Evolutionary conservation across 805 yeast species (phyloP).

Genomic region (Lachancea sp.): DNA sequence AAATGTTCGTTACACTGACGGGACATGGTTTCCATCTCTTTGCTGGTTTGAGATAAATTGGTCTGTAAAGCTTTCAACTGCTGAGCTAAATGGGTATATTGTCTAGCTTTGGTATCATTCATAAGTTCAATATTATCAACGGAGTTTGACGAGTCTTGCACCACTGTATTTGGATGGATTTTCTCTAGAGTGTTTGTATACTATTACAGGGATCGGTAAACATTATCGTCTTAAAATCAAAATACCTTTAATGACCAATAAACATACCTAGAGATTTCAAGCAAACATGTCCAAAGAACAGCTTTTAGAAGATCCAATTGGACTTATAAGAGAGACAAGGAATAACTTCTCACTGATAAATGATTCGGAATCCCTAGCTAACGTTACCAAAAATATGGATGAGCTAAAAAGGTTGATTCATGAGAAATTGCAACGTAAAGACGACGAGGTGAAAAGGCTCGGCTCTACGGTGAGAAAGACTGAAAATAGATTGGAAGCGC

Average conservation of each 20-base stretch:
- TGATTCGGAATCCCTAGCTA: constrained; percentile 5
- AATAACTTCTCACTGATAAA: constrained; percentile 22
- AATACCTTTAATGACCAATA: too few species aligned
- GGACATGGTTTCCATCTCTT: constrained; percentile 27
- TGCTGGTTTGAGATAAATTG: constrained; percentile 24
- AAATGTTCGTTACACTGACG: constrained; percentile 28
- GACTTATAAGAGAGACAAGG: constrained; percentile 21
- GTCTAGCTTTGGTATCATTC: constrained; percentile 27
- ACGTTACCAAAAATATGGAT: constrained; percentile 3
- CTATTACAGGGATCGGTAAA: too few species aligned
- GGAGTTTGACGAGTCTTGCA: neutral
- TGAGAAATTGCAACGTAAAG: constrained; percentile 3
- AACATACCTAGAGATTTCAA: neutral
- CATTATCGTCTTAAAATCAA: too few species aligned
- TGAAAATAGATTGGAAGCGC: constrained; percentile 2
- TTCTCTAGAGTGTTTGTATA: too few species aligned
- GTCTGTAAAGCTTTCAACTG: constrained; percentile 25
- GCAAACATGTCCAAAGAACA: constrained; percentile 13
- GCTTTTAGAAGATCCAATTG: constrained; percentile 21
- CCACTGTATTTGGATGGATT: too few species aligned
- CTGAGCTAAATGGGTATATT: constrained; percentile 28
- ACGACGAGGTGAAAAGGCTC: constrained; percentile 2
- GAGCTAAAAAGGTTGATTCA: constrained; percentile 5
- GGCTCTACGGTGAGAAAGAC: constrained; percentile 2
- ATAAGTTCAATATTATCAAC: constrained; percentile 4